phyloP scores from a whole-genome alignment of 371 early-diverging fungal species.

The Mortierella sp. region DNA sequence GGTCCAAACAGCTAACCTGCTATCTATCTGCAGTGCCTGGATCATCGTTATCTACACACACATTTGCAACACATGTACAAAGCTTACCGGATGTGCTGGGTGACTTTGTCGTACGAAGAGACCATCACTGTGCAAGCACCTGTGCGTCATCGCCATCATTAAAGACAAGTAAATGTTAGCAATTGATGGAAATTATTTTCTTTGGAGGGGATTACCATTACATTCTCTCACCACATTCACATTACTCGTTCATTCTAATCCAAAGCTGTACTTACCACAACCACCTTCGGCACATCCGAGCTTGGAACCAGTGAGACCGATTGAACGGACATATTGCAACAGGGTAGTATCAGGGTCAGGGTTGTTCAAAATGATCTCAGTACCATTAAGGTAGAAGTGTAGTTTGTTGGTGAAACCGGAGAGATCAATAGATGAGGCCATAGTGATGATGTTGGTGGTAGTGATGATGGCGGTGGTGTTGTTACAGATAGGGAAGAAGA shows the following conservation, averaged over 20 bases:
- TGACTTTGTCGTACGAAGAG: slow-evolving; percentile 65
- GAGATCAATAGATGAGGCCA: slow-evolving; percentile 35
- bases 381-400: slow-evolving; percentile 69
- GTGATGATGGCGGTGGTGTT: neutral
- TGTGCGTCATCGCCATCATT: slow-evolving; percentile 12
- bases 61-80: slow-evolving; percentile 3
- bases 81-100: slow-evolving; percentile 52
- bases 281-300: slow-evolving; percentile 85
- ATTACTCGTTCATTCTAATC: too few species aligned
- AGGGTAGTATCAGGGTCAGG: slow-evolving; percentile 73
- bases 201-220: too few species aligned
- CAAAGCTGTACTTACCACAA: slow-evolving; percentile 59
- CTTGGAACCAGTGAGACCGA: slow-evolving; percentile 83
- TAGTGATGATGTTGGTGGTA: neutral
- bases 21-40: too few species aligned
- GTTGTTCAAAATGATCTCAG: slow-evolving; percentile 59
- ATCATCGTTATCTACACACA: too few species aligned
- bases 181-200: too few species aligned
- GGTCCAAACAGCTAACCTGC: neutral
- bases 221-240: too few species aligned
- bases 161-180: neutral
- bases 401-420: slow-evolving; percentile 57
- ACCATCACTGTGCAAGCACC: slow-evolving; percentile 86
- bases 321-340: slow-evolving; percentile 73
- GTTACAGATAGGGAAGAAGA: slow-evolving; percentile 5